Conservation (phyloP, 495 filamentous ascomycete genomes). For the Acidiella bohemica region DNA sequence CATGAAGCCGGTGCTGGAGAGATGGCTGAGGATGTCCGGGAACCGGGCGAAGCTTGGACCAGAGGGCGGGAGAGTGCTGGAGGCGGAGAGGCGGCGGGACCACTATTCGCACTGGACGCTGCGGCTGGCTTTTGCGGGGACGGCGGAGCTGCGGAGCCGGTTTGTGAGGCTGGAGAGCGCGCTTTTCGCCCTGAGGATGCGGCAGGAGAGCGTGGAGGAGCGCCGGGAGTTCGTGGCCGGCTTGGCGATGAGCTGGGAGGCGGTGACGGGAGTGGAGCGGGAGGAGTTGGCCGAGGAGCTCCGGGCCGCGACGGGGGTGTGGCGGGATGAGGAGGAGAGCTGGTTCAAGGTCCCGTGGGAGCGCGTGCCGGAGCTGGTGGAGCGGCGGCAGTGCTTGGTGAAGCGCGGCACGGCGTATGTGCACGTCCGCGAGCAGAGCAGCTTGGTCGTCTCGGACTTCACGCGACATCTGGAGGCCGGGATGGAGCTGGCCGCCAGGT, state of each 20-base stretch:
- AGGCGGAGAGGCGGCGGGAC: slow-evolving; percentile 77
- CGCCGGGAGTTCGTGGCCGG: slow-evolving; percentile 60
- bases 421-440: slow-evolving; percentile 68
- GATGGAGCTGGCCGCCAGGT: slow-evolving; percentile 76
- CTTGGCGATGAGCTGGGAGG: slow-evolving; percentile 69
- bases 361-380: slow-evolving; percentile 79
- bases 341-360: slow-evolving; percentile 97
- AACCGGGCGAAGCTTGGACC: slow-evolving; percentile 51
- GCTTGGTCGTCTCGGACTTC: slow-evolving; percentile 81
- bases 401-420: slow-evolving; percentile 82
- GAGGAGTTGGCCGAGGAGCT: slow-evolving; percentile 40
- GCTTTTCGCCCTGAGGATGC: slow-evolving; percentile 71
- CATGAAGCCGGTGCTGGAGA: slow-evolving; percentile 67
- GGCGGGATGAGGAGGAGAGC: slow-evolving; percentile 44
- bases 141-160: slow-evolving; percentile 79
- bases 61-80: no score
- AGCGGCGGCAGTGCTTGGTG: slow-evolving; percentile 60
- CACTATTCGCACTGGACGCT: slow-evolving; percentile 98
- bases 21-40: slow-evolving; percentile 70
- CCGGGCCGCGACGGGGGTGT: slow-evolving; percentile 33
- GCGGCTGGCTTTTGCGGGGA: slow-evolving; percentile 79
- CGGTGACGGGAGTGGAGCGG: slow-evolving; percentile 63
- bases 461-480: slow-evolving; percentile 59
- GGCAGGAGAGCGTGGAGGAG: slow-evolving; percentile 55
- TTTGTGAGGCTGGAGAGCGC: slow-evolving; percentile 78